phyloP scores from a whole-genome alignment of 2,329 filamentous ascomycete genomes.

The Pezizomycotina sp. region DNA sequence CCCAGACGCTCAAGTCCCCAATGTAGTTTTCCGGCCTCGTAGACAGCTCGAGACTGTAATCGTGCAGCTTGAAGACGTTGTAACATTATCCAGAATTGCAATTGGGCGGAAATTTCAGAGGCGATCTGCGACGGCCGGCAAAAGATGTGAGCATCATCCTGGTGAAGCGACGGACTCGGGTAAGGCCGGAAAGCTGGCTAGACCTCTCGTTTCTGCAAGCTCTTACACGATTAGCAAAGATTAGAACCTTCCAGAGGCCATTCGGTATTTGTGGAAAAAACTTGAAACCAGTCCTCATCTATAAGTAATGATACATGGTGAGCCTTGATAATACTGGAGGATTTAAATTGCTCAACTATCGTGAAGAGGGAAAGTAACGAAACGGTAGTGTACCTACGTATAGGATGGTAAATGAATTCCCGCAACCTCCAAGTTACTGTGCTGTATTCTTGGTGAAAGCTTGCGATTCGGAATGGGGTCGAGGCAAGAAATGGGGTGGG shows the following conservation, averaged over 20 bases:
- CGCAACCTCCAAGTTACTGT: too few relatives aligned
- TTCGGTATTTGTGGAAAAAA: too few relatives aligned
- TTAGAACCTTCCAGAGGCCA: too few relatives aligned
- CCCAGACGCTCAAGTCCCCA: conserved; percentile 50
- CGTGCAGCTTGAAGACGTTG: conserved; percentile 49
- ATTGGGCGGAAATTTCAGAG: conserved; percentile 54
- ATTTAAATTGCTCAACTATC: too few relatives aligned
- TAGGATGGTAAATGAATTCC: background rate
- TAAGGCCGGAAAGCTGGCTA: conserved; percentile 64
- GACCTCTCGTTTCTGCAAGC: conserved; percentile 74
- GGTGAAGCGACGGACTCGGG: conserved; percentile 74
- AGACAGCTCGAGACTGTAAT: conserved; percentile 61
- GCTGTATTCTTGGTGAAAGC: too few relatives aligned
- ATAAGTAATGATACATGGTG: too few relatives aligned
- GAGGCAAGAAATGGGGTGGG: background rate
- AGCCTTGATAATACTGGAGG: too few relatives aligned
- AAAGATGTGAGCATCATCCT: conserved; percentile 85
- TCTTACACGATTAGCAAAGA: conserved; percentile 27
- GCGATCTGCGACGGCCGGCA: conserved; percentile 62
- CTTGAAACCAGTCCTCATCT: too few relatives aligned
- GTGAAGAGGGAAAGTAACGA: too few relatives aligned
- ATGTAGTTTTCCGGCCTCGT: conserved; percentile 70
- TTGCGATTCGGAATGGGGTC: too few relatives aligned
- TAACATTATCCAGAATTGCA: conserved; percentile 58
- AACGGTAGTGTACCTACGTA: background rate